These are phyloP conservation scores for Termitomyces sp. DNA, from an alignment of 768 basidiomycete species.

Conservation along the genomic window DNA sequence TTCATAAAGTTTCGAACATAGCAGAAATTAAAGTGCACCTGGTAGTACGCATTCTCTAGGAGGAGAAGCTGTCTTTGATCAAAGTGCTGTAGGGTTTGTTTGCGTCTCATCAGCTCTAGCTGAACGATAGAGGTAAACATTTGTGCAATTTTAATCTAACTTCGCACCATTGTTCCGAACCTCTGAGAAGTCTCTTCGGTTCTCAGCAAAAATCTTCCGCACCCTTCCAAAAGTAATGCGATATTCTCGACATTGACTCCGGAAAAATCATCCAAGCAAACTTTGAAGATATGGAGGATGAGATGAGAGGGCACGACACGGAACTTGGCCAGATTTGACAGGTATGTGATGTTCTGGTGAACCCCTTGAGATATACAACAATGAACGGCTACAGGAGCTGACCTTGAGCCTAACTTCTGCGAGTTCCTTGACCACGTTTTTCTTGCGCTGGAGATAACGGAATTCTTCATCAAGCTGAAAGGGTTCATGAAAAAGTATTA, in stretches of 20 bases:
- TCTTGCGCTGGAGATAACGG: conserved; percentile 90
- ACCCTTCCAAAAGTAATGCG: conserved; percentile 86
- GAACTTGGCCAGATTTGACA: conserved; percentile 95
- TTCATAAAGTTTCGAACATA: not conserved
- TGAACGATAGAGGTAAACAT: conserved; percentile 1
- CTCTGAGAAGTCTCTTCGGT: conserved; percentile 84
- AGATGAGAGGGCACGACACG: conserved; percentile 84
- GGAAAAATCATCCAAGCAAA: conserved; percentile 92
- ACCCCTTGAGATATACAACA: not conserved
- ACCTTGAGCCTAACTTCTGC: conserved; percentile 84
- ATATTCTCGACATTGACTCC: conserved; percentile 92
- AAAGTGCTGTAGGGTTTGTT: conserved; percentile 89
- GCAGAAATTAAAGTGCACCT: conserved; percentile 39
- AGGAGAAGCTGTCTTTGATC: conserved; percentile 86
- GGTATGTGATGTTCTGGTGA: conserved; percentile 78
- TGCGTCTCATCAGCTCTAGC: conserved; percentile 93
- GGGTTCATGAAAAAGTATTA: conserved; percentile 1
- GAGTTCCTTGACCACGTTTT: conserved; percentile 87
- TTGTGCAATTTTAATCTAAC: not conserved
- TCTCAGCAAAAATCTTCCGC: conserved; percentile 86
- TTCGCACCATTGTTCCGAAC: conserved; percentile 79
- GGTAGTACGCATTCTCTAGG: conserved; percentile 97
- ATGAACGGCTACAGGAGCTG: conserved; percentile 1
- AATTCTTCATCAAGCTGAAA: conserved; percentile 93
- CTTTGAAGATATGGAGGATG: conserved; percentile 95